Conservation (phyloP, 208 protist genomes). For the Acanthamoeba triangularis region DNA sequence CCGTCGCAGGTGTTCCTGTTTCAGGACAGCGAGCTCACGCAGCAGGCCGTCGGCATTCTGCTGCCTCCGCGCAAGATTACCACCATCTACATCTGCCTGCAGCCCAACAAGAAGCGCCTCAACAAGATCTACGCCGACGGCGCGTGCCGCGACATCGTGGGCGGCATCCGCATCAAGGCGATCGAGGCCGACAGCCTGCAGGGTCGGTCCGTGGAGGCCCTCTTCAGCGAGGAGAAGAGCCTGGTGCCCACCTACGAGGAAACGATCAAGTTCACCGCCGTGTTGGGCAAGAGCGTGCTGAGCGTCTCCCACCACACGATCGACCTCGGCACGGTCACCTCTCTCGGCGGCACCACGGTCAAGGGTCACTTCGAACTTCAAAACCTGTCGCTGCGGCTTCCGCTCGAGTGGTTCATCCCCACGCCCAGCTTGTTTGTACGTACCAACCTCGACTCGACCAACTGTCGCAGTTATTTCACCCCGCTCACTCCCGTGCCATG, state of each 20-base stretch:
- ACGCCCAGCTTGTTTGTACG: slow-evolving; percentile 57
- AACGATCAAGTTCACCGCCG: slow-evolving; percentile 83
- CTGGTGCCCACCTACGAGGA: slow-evolving; percentile 78
- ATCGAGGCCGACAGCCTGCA: slow-evolving; percentile 37
- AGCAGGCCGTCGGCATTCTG: slow-evolving; percentile 73
- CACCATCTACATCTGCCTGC: slow-evolving; percentile 83
- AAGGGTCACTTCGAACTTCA: slow-evolving; percentile 57
- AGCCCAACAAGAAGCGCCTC: slow-evolving; percentile 80
- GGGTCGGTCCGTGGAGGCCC: not conserved
- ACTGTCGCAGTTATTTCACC: not conserved
- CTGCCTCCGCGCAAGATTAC: slow-evolving; percentile 68
- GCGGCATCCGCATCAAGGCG: slow-evolving; percentile 85
- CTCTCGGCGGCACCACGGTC: slow-evolving; percentile 65
- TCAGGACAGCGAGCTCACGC: slow-evolving; percentile 77
- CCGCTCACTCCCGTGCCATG: too few relatives aligned
- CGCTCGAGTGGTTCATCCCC: slow-evolving; percentile 70
- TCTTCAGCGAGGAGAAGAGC: slow-evolving; percentile 17
- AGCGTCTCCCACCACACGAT: slow-evolving; percentile 67
- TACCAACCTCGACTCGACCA: not conserved
- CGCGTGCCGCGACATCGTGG: slow-evolving; percentile 84
- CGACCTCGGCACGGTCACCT: slow-evolving; percentile 79
- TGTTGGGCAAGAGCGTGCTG: slow-evolving; percentile 83
- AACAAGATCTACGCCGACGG: slow-evolving; percentile 81
- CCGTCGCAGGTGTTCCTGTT: slow-evolving; percentile 84
- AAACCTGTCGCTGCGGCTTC: slow-evolving; percentile 23